Evolutionary conservation across 208 protist genomes (phyloP).

Genomic region (Borovskyia barvae): DNA sequence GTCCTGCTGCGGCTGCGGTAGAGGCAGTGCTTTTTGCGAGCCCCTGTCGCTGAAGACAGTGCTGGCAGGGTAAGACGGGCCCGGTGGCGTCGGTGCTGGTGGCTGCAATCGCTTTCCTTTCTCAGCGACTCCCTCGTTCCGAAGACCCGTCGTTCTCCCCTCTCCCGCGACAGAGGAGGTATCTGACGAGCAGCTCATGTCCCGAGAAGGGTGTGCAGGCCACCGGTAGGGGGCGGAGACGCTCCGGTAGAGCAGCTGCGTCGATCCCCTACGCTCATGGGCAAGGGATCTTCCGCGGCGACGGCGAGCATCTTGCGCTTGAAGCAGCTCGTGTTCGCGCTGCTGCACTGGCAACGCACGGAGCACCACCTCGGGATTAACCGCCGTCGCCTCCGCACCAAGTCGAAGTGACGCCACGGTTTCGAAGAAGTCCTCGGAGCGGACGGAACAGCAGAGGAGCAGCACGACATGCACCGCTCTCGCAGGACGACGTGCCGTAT

Average conservation of each 20-base stretch:
- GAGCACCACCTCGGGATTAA: slow-evolving; percentile 34
- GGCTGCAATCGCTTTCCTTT: too few relatives aligned
- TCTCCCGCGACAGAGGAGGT: too few relatives aligned
- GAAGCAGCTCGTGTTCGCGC: slow-evolving; percentile 8
- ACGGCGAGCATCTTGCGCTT: not conserved
- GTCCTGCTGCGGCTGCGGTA: too few relatives aligned
- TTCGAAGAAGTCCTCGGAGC: slow-evolving; percentile 64
- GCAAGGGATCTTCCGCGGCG: not conserved
- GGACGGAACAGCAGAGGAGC: slow-evolving; percentile 66
- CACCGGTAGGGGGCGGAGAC: slow-evolving; percentile 15
- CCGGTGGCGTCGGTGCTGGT: too few relatives aligned
- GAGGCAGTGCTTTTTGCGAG: too few relatives aligned
- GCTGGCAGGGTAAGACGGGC: too few relatives aligned
- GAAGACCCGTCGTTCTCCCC: too few relatives aligned
- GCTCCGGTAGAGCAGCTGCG: slow-evolving; percentile 15
- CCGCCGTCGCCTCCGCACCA: slow-evolving; percentile 58
- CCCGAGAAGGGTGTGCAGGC: not conserved
- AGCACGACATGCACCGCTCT: slow-evolving; percentile 12
- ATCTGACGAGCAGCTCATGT: too few relatives aligned
- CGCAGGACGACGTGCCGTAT: not conserved
- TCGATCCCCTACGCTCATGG: not conserved
- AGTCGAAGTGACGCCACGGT: slow-evolving; percentile 68
- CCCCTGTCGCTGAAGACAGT: too few relatives aligned
- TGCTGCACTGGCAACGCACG: slow-evolving; percentile 27
- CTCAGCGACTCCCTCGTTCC: too few relatives aligned